phyloP scores from a whole-genome alignment of 495 filamentous ascomycete genomes.

The Lindgomyces ingoldianus region DNA sequence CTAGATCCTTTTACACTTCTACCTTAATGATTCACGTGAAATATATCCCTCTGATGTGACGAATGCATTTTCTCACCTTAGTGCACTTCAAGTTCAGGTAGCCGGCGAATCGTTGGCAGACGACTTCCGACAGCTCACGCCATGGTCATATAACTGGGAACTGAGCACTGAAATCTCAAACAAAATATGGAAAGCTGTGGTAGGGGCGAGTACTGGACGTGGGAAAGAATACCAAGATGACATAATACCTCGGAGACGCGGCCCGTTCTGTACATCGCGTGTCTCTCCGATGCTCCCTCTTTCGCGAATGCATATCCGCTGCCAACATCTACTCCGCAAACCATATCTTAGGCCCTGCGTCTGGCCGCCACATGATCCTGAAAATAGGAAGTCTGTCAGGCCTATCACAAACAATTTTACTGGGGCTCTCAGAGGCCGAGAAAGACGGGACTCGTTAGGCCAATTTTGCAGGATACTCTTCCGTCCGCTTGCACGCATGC shows the following conservation, averaged over 20 bases:
- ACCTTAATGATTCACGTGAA: too few relatives aligned
- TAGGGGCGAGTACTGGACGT: not conserved
- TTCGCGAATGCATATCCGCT: slow-evolving; percentile 17
- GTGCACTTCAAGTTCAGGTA: too few relatives aligned
- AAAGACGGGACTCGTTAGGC: slow-evolving; percentile 25
- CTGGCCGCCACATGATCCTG: slow-evolving; percentile 5
- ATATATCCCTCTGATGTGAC: too few relatives aligned
- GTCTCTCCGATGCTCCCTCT: not conserved
- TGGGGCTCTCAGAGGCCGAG: not conserved
- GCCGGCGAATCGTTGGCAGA: not conserved
- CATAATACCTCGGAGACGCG: slow-evolving; percentile 4
- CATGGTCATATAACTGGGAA: slow-evolving; percentile 1
- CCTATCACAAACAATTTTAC: not conserved
- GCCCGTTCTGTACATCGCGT: not conserved
- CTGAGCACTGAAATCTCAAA: not conserved
- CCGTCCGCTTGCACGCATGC: not conserved
- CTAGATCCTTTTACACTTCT: too few relatives aligned
- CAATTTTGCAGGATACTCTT: slow-evolving; percentile 9
- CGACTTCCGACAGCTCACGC: not conserved
- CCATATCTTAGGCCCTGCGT: not conserved
- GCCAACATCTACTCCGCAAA: not conserved
- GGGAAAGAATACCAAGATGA: not conserved
- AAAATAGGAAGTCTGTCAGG: not conserved
- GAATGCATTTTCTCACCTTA: too few relatives aligned
- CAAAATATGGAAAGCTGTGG: not conserved